These are phyloP conservation scores for Diaporthe vaccinii DNA, from an alignment of 2,329 filamentous ascomycete species.

Conservation along the genomic window DNA sequence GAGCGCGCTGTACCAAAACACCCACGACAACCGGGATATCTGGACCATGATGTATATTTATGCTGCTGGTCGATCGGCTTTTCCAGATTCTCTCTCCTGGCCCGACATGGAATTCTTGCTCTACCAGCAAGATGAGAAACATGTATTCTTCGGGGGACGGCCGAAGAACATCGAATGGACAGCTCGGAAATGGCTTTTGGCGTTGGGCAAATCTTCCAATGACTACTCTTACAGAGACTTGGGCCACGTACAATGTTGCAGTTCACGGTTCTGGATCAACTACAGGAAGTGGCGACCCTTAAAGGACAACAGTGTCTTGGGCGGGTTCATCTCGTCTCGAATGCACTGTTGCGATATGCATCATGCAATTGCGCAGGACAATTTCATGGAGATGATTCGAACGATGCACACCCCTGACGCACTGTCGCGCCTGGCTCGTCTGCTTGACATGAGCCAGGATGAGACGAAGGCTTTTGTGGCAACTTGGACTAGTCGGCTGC, in stretches of 20 bases:
- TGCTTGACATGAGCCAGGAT: background rate
- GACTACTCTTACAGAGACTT: constrained; percentile 14
- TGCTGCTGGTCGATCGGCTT: constrained; percentile 16
- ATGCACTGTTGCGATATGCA: constrained; percentile 4
- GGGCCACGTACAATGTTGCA: background rate
- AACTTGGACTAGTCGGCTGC: constrained; percentile 27
- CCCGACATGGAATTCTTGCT: constrained; percentile 22
- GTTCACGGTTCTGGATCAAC: background rate
- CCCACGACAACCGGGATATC: background rate
- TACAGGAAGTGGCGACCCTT: constrained; percentile 16
- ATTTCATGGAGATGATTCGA: constrained; percentile 22
- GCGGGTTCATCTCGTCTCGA: background rate
- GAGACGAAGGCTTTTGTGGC: background rate
- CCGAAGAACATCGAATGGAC: constrained; percentile 9
- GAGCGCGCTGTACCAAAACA: background rate
- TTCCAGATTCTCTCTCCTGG: constrained; percentile 7
- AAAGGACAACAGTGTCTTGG: constrained; percentile 21
- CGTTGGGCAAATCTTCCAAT: constrained; percentile 2
- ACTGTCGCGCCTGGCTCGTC: background rate
- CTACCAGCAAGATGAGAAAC: background rate
- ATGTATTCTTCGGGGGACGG: constrained; percentile 11
- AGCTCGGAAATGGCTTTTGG: constrained; percentile 14
- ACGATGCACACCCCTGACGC: constrained; percentile 2
- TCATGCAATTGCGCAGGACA: background rate
- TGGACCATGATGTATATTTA: constrained; percentile 28